Percentiles rank a stretch among this genome's conserved stretches.
These are phyloP conservation scores for Zymoseptoria crescenta DNA, from an alignment of 2,329 filamentous ascomycete species.

Conservation along the genomic window DNA sequence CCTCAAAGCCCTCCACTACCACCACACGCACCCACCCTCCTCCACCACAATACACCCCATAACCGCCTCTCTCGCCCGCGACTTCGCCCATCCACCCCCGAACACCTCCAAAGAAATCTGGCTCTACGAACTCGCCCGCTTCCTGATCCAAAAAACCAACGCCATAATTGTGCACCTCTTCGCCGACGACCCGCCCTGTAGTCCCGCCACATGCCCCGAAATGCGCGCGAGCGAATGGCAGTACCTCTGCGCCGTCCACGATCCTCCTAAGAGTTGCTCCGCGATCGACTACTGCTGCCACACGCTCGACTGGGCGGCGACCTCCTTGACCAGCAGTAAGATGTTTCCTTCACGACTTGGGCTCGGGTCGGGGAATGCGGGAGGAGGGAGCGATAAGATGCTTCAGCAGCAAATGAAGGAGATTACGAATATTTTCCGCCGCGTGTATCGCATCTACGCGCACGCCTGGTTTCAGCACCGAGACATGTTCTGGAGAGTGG, in stretches of 20 bases:
- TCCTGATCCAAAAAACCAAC: constrained; percentile 92
- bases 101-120: constrained; percentile 81
- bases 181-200: constrained; percentile 83
- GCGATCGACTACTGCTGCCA: constrained; percentile 99
- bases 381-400: constrained; percentile 28
- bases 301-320: constrained; percentile 95
- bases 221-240: constrained; percentile 99
- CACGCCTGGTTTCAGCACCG: constrained; percentile 98
- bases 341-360: constrained; percentile 83
- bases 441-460: constrained; percentile 92
- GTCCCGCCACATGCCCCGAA: constrained; percentile 80
- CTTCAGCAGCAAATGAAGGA: constrained; percentile 62
- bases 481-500: constrained; percentile 89
- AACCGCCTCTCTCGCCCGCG: constrained; percentile 63
- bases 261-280: constrained; percentile 92
- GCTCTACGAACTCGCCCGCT: constrained; percentile 96
- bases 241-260: constrained; percentile 95
- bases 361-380: constrained; percentile 36
- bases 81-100: constrained; percentile 70
- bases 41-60: constrained; percentile 71
- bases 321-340: constrained; percentile 87
- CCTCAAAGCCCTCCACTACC: constrained; percentile 81
- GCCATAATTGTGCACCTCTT: constrained; percentile 87
- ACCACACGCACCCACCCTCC: constrained; percentile 64
- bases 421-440: constrained; percentile 87